Evolutionary conservation across 2,329 filamentous ascomycete species (phyloP), one percentile per base, ranked within the genome.

Genomic region (Epichloe gansuensis): DNA sequence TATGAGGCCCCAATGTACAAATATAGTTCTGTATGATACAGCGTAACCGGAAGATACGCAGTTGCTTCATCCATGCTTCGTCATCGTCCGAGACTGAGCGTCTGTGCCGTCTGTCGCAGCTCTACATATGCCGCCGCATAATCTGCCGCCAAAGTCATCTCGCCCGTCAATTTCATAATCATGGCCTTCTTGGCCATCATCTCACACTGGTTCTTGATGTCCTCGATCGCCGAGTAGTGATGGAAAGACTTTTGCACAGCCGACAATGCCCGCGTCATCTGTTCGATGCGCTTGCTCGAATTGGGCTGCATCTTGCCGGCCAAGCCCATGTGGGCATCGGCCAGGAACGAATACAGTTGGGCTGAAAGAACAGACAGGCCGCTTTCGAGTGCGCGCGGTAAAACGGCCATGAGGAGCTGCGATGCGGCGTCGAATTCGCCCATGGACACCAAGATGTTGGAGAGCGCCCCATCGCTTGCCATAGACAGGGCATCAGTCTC

Each of bases 101-200:
- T 54, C 43, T 66, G 61, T 5, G 67, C 67, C 25, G 55, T 65
- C 48, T 69, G 75, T 60, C 74, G 73, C 48, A 87, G 60, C 57
- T 78, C 76, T 43, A 85, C 65, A 64, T 86, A 88, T 57, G 76
- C 78, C 2, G 81, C 80, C 2, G 83, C 83, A 59, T 77, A 84
- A 56, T 85, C 81, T 59, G 85, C 84, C 1, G 83, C 81, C 56
- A 83, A 60, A 17, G 72, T 73, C 58, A 74, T 66, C 59, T 90
- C 85, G 0, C 84, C 86, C 7, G 79, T 75, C 46, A 85, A 71
- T 65, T 83, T 82, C 73, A 88, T 86, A 49, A 94, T 77, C 49
- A 82, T 82, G 3, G 86, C 85, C 68, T 88, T 91, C 73, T 93
- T 93, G 21, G 85, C 84, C 70, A 91, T 78, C 73, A 87, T 82